These are phyloP conservation scores for Erythrophleum fordii DNA, from an alignment of 306 rosid genomes.

Conservation along the genomic window DNA sequence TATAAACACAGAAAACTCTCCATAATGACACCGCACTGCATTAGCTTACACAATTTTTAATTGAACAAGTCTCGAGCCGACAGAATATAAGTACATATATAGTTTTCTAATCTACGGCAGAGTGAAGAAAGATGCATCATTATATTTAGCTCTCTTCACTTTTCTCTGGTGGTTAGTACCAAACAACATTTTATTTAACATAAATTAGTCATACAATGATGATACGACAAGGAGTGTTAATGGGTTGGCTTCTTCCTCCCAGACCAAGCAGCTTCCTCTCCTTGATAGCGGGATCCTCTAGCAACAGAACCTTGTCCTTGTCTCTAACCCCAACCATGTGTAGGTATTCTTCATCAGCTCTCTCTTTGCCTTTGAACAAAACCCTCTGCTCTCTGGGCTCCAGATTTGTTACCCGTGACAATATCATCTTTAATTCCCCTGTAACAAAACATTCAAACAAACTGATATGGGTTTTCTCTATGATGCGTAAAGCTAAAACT, in stretches of 20 bases:
- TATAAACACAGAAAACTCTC: constrained; percentile 23
- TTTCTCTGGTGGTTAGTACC: constrained; percentile 46
- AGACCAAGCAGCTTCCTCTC: constrained; percentile 74
- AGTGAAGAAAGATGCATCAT: constrained; percentile 42
- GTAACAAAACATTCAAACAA: constrained; percentile 26
- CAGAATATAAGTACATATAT: constrained; percentile 34
- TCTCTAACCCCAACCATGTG: constrained; percentile 97
- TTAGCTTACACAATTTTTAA: constrained; percentile 41
- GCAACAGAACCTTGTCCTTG: constrained; percentile 84
- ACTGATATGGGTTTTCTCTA: neutral
- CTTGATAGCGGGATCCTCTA: constrained; percentile 88
- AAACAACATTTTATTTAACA: constrained; percentile 30
- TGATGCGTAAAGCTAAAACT: neutral
- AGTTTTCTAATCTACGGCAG: constrained; percentile 39
- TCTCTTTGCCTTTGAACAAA: constrained; percentile 88
- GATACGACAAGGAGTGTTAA: constrained; percentile 48
- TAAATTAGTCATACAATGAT: constrained; percentile 57
- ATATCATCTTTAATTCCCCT: constrained; percentile 83
- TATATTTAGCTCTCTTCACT: constrained; percentile 24
- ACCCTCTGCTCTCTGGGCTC: constrained; percentile 89
- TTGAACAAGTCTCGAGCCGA: constrained; percentile 27
- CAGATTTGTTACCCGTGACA: constrained; percentile 68
- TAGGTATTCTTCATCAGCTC: constrained; percentile 74
- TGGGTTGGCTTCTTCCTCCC: constrained; percentile 43
- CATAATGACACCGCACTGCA: constrained; percentile 42